A percentile compares a stretch with the other conserved stretches of the same genome.
Evolutionary conservation across 192 early-diverging fungal genomes (phyloP).

Genomic region (Coemansia sp.): DNA sequence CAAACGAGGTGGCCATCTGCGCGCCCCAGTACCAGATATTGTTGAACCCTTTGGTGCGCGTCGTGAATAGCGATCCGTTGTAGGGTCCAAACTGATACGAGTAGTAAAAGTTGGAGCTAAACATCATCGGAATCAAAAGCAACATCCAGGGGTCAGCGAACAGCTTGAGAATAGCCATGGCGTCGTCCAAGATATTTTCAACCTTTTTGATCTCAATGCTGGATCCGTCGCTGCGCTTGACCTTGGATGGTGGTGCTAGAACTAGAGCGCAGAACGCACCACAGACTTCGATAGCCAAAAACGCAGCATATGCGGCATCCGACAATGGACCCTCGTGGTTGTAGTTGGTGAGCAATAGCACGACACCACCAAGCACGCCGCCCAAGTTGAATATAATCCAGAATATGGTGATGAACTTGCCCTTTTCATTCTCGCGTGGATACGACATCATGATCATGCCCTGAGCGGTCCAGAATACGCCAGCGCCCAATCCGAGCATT

Average conservation of each 20-base stretch:
- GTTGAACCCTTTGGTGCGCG: conserved; percentile 70
- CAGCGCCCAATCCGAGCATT: conserved; percentile 26
- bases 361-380: conserved; percentile 76
- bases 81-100: conserved; percentile 69
- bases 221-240: conserved; percentile 65
- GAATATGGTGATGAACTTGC: conserved; percentile 80
- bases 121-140: conserved; percentile 66
- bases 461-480: conserved; percentile 74
- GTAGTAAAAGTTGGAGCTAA: conserved; percentile 79
- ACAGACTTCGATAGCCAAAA: conserved; percentile 69
- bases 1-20: conserved; percentile 67
- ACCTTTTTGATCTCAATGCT: conserved; percentile 61
- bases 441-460: conserved; percentile 88
- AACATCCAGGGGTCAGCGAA: conserved; percentile 70
- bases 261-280: conserved; percentile 61
- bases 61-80: conserved; percentile 67
- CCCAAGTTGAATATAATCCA: conserved; percentile 91
- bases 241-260: conserved; percentile 61
- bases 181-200: conserved; percentile 63
- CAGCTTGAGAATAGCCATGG: conserved; percentile 56
- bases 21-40: conserved; percentile 72
- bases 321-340: conserved; percentile 45
- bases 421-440: conserved; percentile 80
- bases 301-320: conserved; percentile 78
- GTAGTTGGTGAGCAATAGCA: conserved; percentile 68